Evolutionary conservation across 768 basidiomycete species (phyloP).

Genomic region (Podaxis rugospora): DNA sequence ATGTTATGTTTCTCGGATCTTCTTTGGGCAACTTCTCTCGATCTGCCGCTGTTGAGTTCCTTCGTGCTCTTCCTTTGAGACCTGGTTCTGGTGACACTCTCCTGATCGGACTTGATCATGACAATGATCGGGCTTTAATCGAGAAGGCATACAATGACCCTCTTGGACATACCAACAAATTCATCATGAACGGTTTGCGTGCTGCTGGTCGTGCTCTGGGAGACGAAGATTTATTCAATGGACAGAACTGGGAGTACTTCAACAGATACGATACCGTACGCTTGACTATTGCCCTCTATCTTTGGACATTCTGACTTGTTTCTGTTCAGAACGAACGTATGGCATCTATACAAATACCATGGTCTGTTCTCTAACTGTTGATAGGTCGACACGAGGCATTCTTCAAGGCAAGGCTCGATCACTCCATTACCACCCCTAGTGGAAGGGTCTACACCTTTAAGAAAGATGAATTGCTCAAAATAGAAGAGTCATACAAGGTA

Average conservation of each 20-base stretch:
- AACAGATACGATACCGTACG: conserved; percentile 47
- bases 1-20: conserved; percentile 89
- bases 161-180: conserved; percentile 63
- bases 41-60: conserved; percentile 64
- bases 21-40: conserved; percentile 89
- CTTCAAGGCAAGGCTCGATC: conserved; percentile 61
- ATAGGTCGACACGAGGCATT: conserved; percentile 85
- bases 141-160: conserved; percentile 86
- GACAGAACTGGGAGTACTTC: conserved; percentile 73
- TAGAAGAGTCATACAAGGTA: conserved; percentile 90
- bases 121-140: conserved; percentile 64
- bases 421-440: conserved; percentile 50
- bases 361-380: neutral
- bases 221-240: conserved; percentile 56
- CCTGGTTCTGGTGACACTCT: conserved; percentile 76
- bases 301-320: neutral
- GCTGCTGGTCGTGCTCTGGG: conserved; percentile 68
- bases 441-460: conserved; percentile 49
- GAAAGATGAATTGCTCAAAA: conserved; percentile 72
- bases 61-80: conserved; percentile 74
- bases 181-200: conserved; percentile 84
- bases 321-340: conserved; percentile 24
- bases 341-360: conserved; percentile 5
- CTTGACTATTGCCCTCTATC: neutral
- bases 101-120: conserved; percentile 87